phyloP scores from a whole-genome alignment of 768 basidiomycete genomes.

The Saitozyma sp. region DNA sequence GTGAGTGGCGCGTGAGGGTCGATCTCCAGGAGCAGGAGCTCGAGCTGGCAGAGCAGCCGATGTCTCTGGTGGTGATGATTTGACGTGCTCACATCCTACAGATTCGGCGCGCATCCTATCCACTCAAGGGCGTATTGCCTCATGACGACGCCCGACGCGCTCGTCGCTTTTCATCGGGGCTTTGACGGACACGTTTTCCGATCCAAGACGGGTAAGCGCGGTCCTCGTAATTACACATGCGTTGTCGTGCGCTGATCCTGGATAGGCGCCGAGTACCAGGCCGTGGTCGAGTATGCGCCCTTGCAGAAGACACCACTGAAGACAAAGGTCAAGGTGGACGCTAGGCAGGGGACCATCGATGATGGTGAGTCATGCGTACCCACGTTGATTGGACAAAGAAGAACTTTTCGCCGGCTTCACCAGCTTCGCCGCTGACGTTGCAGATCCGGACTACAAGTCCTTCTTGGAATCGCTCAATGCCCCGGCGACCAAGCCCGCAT shows the following conservation, averaged over 20 bases:
- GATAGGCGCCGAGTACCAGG: constrained; percentile 82
- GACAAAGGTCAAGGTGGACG: constrained; percentile 64
- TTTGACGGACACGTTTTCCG: constrained; percentile 91
- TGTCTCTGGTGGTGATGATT: constrained; percentile 56
- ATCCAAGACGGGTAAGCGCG: constrained; percentile 79
- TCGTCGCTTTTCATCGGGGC: constrained; percentile 72
- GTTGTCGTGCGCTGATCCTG: neutral
- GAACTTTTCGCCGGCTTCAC: neutral
- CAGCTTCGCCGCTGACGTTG: neutral
- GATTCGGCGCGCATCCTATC: constrained; percentile 3
- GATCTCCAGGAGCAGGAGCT: neutral
- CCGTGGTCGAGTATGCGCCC: constrained; percentile 90
- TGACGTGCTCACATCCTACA: constrained; percentile 1
- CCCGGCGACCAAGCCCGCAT: constrained; percentile 61
- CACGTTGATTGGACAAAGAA: neutral
- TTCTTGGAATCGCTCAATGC: constrained; percentile 74
- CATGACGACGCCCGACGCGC: constrained; percentile 72
- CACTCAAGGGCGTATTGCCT: constrained; percentile 84
- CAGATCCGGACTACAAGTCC: constrained; percentile 54
- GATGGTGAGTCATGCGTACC: constrained; percentile 61
- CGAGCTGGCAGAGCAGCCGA: constrained; percentile 54
- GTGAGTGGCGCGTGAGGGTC: constrained; percentile 18
- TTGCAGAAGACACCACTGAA: constrained; percentile 76
- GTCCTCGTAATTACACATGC: neutral
- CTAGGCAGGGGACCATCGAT: constrained; percentile 82